Conservation (phyloP, 352 stramenopile genomes). For the Globisporangium megalacanthum region DNA sequence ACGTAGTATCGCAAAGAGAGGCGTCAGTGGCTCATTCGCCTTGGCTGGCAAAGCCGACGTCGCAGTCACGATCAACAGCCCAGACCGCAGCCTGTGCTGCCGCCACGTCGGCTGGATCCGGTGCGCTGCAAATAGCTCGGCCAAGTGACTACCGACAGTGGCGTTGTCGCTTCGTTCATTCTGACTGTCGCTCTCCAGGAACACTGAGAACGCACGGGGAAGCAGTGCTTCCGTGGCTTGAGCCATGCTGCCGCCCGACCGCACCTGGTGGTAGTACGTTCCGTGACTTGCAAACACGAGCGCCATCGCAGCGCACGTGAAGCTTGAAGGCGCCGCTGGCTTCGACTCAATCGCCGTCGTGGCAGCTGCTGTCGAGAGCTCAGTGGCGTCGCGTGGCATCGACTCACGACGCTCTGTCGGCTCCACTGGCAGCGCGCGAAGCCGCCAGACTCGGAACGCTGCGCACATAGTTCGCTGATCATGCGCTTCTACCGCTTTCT, state of each 20-base stretch:
- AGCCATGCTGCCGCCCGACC: not conserved
- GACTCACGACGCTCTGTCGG: not conserved
- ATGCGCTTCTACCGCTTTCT: slow-evolving; percentile 2
- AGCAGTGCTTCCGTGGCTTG: not conserved
- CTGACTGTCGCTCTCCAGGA: not conserved
- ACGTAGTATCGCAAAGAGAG: slow-evolving; percentile 5
- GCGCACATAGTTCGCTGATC: not conserved
- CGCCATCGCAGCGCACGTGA: slow-evolving; percentile 36
- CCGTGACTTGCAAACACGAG: slow-evolving; percentile 23
- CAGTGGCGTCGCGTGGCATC: no score
- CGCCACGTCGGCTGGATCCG: slow-evolving; percentile 29
- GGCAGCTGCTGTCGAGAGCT: not conserved
- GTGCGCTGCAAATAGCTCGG: slow-evolving; percentile 10
- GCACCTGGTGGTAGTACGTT: slow-evolving; percentile 12
- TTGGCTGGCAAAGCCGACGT: not conserved
- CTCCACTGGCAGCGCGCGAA: not conserved
- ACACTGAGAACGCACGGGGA: not conserved
- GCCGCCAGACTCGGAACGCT: slow-evolving; percentile 10
- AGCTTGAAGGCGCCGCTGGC: slow-evolving; percentile 15
- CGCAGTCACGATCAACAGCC: not conserved
- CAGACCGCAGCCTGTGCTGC: not conserved
- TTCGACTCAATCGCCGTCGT: not conserved
- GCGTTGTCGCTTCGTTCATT: not conserved
- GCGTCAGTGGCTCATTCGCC: slow-evolving; percentile 2
- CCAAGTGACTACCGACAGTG: not conserved